Conservation (phyloP, 1,139 yeast species). For the Fermentozyma sake region DNA sequence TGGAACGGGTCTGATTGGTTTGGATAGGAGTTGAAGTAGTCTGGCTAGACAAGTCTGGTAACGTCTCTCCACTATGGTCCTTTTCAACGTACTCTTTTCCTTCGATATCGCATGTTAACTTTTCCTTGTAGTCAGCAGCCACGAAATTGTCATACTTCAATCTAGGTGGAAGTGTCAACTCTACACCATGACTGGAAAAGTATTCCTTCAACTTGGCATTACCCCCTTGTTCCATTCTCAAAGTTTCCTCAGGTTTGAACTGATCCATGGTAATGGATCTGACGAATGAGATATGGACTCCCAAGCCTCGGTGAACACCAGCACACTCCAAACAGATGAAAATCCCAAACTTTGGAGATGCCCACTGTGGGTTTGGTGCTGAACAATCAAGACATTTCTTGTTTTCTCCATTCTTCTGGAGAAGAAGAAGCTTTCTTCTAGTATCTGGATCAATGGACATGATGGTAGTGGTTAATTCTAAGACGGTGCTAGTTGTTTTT, state of each 20-base stretch:
- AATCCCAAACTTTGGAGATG: slow-evolving; percentile 95
- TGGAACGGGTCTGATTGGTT: slow-evolving; percentile 40
- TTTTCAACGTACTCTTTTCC: slow-evolving; percentile 68
- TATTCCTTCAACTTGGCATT: slow-evolving; percentile 70
- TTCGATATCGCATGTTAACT: slow-evolving; percentile 68
- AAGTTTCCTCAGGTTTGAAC: slow-evolving; percentile 86
- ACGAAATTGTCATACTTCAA: slow-evolving; percentile 80
- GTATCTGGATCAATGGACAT: slow-evolving; percentile 89
- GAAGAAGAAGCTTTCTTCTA: slow-evolving; percentile 70
- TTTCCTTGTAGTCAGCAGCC: slow-evolving; percentile 91
- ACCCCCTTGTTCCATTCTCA: slow-evolving; percentile 94
- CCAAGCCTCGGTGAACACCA: slow-evolving; percentile 92
- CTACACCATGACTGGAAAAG: slow-evolving; percentile 72
- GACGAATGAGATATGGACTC: slow-evolving; percentile 95
- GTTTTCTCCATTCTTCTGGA: slow-evolving; percentile 80
- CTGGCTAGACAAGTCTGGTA: slow-evolving; percentile 32
- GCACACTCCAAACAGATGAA: slow-evolving; percentile 97
- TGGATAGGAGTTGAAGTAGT: slow-evolving; percentile 19
- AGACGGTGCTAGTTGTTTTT: slow-evolving; percentile 1
- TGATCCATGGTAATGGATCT: slow-evolving; percentile 97
- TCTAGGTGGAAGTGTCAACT: slow-evolving; percentile 57
- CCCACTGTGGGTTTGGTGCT: slow-evolving; percentile 99
- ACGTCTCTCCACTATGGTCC: slow-evolving; percentile 52
- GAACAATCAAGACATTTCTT: slow-evolving; percentile 91
- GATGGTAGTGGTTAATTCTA: slow-evolving; percentile 1